Evolutionary conservation across 176 grass and related monocot genomes (phyloP), one percentile per base, ranked within the genome.

Genomic region (Dendrocalamus sinicus): DNA sequence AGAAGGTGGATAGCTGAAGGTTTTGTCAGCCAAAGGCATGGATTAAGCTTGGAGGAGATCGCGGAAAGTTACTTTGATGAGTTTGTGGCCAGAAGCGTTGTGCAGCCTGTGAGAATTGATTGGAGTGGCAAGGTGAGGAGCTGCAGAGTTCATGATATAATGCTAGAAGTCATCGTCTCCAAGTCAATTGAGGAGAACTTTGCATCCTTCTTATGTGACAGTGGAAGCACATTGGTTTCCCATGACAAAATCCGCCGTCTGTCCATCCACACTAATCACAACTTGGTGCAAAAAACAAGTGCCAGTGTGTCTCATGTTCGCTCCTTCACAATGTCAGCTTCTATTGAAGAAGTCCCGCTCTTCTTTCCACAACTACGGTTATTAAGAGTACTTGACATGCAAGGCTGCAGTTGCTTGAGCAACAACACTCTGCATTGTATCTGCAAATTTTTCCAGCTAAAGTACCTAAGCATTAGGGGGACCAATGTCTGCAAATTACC

Each of bases 111-210:
- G 51, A 52, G 78, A 43, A 73, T 64, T 28, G 66, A 40, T 80
- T 11, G 20, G 23, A 43, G 12, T 54, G 76, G 88, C 19, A 54
- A 75, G 57, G 77, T 89, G 40, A 84, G 72, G 44, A 54, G 14
- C 22, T 85, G 64, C 48, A 23, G 24, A 39, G 75, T 89, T 12
- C 72, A 89, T 81, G 65, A 80, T 80, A 16, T 85, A 22, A 89
- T 85, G 73, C 67, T 80, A 13, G 82, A 89, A 19, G 67, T 85
- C 46, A 85, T 89, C 32, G 30, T 73, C 14, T 66, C 52, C 28
- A 81, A 75, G 53, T 46, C 88, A 54, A 22, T 52, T 26, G 67
- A 89, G 52, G 76, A 89, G 66, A 89, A 76, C 28, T 85, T 89
- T 40, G 67, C 79, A 1, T 66, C 67, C 3, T 40, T 85, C 23